Conservation (phyloP, 1,284 basidiomycete species). For the Cryptococcus hybrid region DNA sequence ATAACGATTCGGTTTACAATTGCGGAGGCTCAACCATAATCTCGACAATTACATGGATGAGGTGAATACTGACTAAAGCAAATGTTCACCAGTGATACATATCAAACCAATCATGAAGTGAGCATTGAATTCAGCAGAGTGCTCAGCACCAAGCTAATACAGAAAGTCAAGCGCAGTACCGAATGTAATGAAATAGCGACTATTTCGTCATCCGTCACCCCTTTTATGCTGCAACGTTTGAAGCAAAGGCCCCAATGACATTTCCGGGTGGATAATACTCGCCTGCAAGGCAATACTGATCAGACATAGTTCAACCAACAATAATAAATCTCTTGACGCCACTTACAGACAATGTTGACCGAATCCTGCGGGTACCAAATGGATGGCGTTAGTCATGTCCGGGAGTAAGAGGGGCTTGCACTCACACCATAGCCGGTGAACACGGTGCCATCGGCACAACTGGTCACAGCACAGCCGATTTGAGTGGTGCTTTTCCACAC, state of each 20-base stretch:
- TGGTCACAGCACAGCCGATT: constrained; percentile 34
- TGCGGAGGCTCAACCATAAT: too few species aligned
- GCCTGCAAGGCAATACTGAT: constrained; percentile 10
- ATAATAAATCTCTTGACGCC: background rate
- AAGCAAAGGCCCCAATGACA: constrained; percentile 14
- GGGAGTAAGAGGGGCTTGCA: background rate
- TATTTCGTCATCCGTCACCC: too few species aligned
- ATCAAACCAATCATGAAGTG: too few species aligned
- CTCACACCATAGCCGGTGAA: constrained; percentile 19
- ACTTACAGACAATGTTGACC: constrained; percentile 14
- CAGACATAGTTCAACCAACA: background rate
- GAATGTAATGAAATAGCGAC: too few species aligned
- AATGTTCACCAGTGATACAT: too few species aligned
- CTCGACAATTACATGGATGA: too few species aligned
- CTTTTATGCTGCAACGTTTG: constrained; percentile 16
- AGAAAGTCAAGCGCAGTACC: too few species aligned
- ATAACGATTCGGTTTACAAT: too few species aligned
- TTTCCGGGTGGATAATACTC: constrained; percentile 31
- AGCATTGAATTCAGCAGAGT: too few species aligned
- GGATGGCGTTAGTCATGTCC: too few species aligned
- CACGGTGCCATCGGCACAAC: constrained; percentile 26
- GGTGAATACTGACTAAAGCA: too few species aligned
- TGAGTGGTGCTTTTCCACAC: constrained; percentile 45
- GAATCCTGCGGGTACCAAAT: background rate
- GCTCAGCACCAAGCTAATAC: too few species aligned